phyloP scores from a whole-genome alignment of 2,329 filamentous ascomycete species.

The Paecilomyces formosus region DNA sequence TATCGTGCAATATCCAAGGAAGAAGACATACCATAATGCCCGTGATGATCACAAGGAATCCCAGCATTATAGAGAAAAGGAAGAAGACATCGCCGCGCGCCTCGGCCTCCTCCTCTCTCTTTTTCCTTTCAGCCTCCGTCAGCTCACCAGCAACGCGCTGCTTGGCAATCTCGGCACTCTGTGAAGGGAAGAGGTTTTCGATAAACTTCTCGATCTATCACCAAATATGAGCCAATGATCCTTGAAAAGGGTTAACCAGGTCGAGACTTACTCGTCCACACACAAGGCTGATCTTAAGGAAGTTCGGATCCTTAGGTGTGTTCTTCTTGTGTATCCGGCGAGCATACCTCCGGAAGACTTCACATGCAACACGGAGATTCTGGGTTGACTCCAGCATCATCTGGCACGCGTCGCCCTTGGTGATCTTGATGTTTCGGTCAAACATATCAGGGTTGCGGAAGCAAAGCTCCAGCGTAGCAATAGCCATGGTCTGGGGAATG shows the following conservation, averaged over 20 bases:
- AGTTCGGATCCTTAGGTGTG: constrained; percentile 86
- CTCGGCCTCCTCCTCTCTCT: constrained; percentile 42
- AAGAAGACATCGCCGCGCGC: constrained; percentile 51
- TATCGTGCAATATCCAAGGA: constrained; percentile 3
- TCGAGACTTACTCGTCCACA: constrained; percentile 64
- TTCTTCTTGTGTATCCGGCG: constrained; percentile 89
- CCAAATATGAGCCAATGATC: neutral
- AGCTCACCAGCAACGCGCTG: constrained; percentile 43
- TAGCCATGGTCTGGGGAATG: constrained; percentile 95
- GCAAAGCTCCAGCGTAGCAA: constrained; percentile 83
- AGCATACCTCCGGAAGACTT: constrained; percentile 70
- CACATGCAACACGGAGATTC: constrained; percentile 73
- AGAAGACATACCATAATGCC: constrained; percentile 64
- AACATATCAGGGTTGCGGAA: constrained; percentile 90
- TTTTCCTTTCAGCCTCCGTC: constrained; percentile 51
- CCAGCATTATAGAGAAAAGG: constrained; percentile 60
- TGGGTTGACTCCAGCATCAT: constrained; percentile 92
- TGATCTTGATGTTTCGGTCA: constrained; percentile 87
- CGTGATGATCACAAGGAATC: constrained; percentile 68
- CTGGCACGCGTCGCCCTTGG: constrained; percentile 84
- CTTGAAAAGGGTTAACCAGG: neutral
- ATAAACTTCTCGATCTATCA: constrained; percentile 87
- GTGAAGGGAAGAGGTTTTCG: constrained; percentile 81
- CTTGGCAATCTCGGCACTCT: constrained; percentile 57
- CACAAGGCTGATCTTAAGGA: constrained; percentile 80